Percentiles rank a stretch among this genome's conserved stretches.
These are phyloP conservation scores for Dalechampia spathulata DNA, from an alignment of 441 rosid genomes.

Conservation along the genomic window DNA sequence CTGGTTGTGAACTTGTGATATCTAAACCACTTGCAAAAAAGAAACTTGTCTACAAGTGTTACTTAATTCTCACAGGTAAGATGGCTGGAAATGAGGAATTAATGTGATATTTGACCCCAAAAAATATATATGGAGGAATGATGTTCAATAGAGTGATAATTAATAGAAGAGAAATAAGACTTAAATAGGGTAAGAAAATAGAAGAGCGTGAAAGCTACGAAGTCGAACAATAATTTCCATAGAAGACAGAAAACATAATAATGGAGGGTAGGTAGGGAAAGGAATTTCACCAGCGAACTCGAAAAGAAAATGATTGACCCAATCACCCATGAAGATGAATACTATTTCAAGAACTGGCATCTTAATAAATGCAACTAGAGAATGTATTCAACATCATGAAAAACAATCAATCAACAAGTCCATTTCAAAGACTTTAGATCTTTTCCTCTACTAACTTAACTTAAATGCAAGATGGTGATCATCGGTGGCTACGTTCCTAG, in stretches of 20 bases:
- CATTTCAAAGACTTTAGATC: constrained; percentile 13
- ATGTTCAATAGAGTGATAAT: background rate
- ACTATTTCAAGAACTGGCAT: constrained; percentile 38
- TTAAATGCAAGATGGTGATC: constrained; percentile 4
- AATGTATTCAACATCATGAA: constrained; percentile 39
- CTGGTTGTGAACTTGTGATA: background rate
- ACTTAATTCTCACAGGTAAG: too few species aligned
- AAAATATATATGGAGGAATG: too few species aligned
- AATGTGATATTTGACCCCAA: too few species aligned
- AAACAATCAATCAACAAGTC: constrained; percentile 28
- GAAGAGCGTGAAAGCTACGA: constrained; percentile 1
- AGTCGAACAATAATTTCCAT: constrained; percentile 7
- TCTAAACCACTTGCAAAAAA: background rate
- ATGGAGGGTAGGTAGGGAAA: constrained; percentile 15
- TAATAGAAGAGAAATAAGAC: background rate
- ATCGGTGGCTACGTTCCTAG: background rate
- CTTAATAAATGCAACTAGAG: constrained; percentile 61
- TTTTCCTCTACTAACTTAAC: background rate
- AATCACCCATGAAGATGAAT: constrained; percentile 25
- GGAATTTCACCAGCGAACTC: constrained; percentile 8
- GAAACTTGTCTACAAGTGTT: too few species aligned
- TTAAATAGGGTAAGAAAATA: constrained; percentile 6
- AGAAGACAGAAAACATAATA: constrained; percentile 8
- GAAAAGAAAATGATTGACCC: constrained; percentile 25
- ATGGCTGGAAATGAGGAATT: too few species aligned